Percentiles rank a stretch among this genome's conserved stretches.
Evolutionary conservation across 83 land plant genomes (phyloP).

Genomic region (Picea abies): DNA sequence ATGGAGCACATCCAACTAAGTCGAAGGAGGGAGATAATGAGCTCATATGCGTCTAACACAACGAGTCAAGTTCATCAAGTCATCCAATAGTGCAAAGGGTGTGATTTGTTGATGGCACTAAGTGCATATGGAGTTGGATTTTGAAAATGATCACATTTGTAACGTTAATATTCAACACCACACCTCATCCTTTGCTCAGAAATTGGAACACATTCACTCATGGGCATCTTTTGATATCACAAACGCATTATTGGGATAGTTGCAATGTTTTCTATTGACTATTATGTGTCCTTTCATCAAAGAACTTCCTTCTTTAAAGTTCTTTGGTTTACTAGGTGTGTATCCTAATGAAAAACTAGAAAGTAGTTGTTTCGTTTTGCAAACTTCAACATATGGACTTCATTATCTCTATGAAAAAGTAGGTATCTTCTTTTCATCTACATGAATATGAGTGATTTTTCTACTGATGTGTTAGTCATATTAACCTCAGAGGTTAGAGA

Average conservation of each 20-base stretch:
- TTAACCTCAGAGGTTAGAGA: neutral
- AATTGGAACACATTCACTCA: too few relatives aligned
- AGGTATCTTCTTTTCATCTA: conserved; percentile 32
- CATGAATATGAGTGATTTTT: neutral
- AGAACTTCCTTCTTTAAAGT: conserved; percentile 36
- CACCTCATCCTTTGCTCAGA: too few relatives aligned
- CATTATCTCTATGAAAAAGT: conserved; percentile 53
- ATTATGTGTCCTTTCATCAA: conserved; percentile 62
- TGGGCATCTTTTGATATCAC: conserved; percentile 15
- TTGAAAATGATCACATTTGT: too few relatives aligned
- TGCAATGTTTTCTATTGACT: conserved; percentile 66
- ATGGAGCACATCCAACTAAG: too few relatives aligned
- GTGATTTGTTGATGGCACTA: too few relatives aligned
- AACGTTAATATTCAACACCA: too few relatives aligned
- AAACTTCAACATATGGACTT: conserved; percentile 33
- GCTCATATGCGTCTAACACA: too few relatives aligned
- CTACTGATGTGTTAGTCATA: neutral
- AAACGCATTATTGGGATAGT: conserved; percentile 35
- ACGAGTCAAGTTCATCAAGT: too few relatives aligned
- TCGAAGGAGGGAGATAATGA: too few relatives aligned
- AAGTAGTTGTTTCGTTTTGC: conserved; percentile 51
- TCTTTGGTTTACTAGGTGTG: conserved; percentile 26
- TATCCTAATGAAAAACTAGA: conserved; percentile 47
- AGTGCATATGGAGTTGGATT: too few relatives aligned
- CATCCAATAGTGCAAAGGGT: too few relatives aligned